A percentile compares a stretch with the other conserved stretches of the same genome.
phyloP scores from a whole-genome alignment of 2,329 filamentous ascomycete species.

The Meredithiella fracta region DNA sequence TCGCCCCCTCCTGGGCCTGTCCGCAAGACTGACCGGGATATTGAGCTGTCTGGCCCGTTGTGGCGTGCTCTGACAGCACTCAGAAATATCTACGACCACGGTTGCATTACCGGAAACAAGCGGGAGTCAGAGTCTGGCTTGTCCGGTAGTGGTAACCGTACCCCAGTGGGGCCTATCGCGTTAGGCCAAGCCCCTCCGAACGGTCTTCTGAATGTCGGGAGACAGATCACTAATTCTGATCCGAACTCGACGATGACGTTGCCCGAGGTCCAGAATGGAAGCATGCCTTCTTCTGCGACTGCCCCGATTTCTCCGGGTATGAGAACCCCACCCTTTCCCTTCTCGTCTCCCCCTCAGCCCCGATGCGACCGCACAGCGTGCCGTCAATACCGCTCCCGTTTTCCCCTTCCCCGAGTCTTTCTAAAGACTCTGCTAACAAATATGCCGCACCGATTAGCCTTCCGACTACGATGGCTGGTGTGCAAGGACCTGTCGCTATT shows the following conservation, averaged over 20 bases:
- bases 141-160: slow-evolving; percentile 29
- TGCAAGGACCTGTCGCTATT: slow-evolving; percentile 20
- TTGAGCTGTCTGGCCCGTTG: slow-evolving; percentile 44
- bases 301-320: slow-evolving; percentile 30
- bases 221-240: slow-evolving; percentile 30
- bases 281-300: slow-evolving; percentile 21
- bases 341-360: background rate
- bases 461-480: slow-evolving; percentile 10
- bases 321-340: slow-evolving; percentile 13
- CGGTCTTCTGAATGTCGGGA: slow-evolving; percentile 11
- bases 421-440: slow-evolving; percentile 12
- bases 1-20: slow-evolving; percentile 35
- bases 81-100: slow-evolving; percentile 51
- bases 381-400: slow-evolving; percentile 1
- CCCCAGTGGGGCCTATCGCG: slow-evolving; percentile 22
- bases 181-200: slow-evolving; percentile 18
- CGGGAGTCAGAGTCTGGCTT: slow-evolving; percentile 32
- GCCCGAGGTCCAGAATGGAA: slow-evolving; percentile 45
- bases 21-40: slow-evolving; percentile 39
- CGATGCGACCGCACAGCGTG: background rate
- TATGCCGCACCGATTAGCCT: slow-evolving; percentile 7
- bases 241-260: slow-evolving; percentile 48
- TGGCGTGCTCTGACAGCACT: slow-evolving; percentile 44
- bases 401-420: slow-evolving; percentile 3
- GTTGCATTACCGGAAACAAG: slow-evolving; percentile 37